Conservation (phyloP, 139 green algal species). For the Yamagishiella unicocca region DNA sequence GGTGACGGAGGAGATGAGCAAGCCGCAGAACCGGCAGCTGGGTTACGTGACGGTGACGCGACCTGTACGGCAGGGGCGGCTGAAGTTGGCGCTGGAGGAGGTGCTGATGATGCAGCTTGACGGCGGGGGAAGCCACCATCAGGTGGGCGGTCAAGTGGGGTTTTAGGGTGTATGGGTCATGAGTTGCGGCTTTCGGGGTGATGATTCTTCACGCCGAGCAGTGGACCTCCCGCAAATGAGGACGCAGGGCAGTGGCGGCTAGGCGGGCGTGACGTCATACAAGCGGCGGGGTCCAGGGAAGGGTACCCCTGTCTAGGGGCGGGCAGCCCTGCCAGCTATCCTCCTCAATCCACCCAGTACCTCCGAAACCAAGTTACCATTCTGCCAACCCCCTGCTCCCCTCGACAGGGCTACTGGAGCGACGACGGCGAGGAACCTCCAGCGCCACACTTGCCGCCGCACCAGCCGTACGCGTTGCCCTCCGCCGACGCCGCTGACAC, state of each 20-base stretch:
- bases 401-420: constrained; percentile 29
- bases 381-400: too few species aligned
- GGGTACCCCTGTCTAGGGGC: too few species aligned
- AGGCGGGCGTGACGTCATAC: too few species aligned
- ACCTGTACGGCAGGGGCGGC: constrained; percentile 75
- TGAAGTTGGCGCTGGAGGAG: constrained; percentile 82
- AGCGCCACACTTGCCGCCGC: neutral
- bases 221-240: too few species aligned
- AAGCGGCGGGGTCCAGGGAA: too few species aligned
- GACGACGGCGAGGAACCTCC: neutral
- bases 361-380: too few species aligned
- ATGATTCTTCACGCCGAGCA: too few species aligned
- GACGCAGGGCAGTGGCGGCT: too few species aligned
- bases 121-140: constrained; percentile 1
- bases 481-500: neutral
- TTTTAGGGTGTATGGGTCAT: neutral
- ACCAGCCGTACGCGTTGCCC: neutral
- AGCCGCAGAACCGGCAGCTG: constrained; percentile 54
- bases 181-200: neutral
- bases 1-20: constrained; percentile 50
- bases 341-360: too few species aligned
- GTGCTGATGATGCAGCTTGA: constrained; percentile 59
- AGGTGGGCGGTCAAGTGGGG: too few species aligned
- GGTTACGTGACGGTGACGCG: constrained; percentile 82
- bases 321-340: too few species aligned